Conservation (phyloP, 371 early-diverging fungal species). For the Lichtheimia hyalospora region DNA sequence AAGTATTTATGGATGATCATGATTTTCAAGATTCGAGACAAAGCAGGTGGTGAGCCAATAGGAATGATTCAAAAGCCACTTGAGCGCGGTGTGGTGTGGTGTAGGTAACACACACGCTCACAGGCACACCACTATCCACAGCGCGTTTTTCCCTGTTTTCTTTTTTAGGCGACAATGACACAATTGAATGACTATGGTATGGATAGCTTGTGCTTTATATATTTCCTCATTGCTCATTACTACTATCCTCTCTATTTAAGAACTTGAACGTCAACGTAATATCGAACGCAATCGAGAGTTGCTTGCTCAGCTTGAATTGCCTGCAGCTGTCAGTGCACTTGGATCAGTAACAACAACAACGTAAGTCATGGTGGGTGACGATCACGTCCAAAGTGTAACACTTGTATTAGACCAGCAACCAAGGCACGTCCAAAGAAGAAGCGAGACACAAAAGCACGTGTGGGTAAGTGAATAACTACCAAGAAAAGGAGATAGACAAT, state of each 20-base stretch:
- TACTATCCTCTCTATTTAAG: constrained; percentile 15
- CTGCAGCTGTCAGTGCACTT: background rate
- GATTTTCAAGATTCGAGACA: too few relatives aligned
- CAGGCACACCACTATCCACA: too few relatives aligned
- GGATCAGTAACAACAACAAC: constrained; percentile 16
- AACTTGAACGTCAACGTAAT: constrained; percentile 60
- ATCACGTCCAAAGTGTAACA: background rate
- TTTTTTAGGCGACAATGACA: constrained; percentile 4
- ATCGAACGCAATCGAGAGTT: constrained; percentile 64
- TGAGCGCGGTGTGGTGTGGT: too few relatives aligned
- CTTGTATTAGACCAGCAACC: background rate
- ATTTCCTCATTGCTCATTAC: background rate
- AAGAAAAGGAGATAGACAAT: too few relatives aligned
- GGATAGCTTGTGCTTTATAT: too few relatives aligned
- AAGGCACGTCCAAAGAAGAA: constrained; percentile 12
- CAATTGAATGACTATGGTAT: constrained; percentile 11
- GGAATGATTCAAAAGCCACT: too few relatives aligned
- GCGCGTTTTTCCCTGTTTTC: background rate
- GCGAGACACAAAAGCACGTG: background rate
- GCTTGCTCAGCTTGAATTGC: constrained; percentile 49
- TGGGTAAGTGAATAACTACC: too few relatives aligned
- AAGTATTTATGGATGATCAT: too few relatives aligned
- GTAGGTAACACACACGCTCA: too few relatives aligned
- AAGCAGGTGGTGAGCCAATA: too few relatives aligned
- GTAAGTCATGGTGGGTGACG: constrained; percentile 15